Base-by-base conservation (phyloP, 1,139 yeast genomes). In the Groenewaldozyma sp. region DNA sequence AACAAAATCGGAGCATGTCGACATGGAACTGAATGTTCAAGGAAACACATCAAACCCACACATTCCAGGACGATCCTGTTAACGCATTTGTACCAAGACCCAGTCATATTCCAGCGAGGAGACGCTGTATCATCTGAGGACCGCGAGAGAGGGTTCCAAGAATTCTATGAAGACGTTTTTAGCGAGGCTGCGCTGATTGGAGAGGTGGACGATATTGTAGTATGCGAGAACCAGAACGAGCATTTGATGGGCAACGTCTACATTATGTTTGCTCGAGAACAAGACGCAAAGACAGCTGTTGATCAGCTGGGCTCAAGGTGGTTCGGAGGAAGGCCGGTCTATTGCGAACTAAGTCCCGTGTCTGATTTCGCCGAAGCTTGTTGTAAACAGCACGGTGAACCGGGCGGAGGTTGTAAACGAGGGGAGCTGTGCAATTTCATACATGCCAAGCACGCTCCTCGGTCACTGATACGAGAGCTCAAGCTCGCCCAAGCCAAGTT, bases 1-100 rank as follows among this genome's bases (percentile, higher is more conserved):
- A 70, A 73, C 47, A 83, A 81, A 57, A 83, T 87, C 31, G 97
- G 97, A 1, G 94, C 95, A 0, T 88, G 97, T 56, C 70, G 96
- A 44, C 96, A 88, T 58, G 96, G 96, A 2, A 91, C 81, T 45
- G 81, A 78, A 52, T 88, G 97, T 56, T 79, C 91, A 10, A 68
- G 93, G 51, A 71, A 71, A 42, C 97, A 88, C 56, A 67, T 73
- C 31, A 72, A 73, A 49, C 95, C 96, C 1, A 61, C 68, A n/a
- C 61, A 66, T 33, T 81, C 94, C 1, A 70, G 69, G 45, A 80
- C 91, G 1, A 68, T 87, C 2, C 65, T 82, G 33, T 67, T 84
- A 45, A 71, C 81, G 34, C 82, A 82, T 51, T 58, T 88, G 43
- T 83, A 79, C 53, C 78, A 74, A 47, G 79, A 82, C 49, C 88